Conservation (phyloP, 169 alveolate species). For the Eimeria praecox region DNA sequence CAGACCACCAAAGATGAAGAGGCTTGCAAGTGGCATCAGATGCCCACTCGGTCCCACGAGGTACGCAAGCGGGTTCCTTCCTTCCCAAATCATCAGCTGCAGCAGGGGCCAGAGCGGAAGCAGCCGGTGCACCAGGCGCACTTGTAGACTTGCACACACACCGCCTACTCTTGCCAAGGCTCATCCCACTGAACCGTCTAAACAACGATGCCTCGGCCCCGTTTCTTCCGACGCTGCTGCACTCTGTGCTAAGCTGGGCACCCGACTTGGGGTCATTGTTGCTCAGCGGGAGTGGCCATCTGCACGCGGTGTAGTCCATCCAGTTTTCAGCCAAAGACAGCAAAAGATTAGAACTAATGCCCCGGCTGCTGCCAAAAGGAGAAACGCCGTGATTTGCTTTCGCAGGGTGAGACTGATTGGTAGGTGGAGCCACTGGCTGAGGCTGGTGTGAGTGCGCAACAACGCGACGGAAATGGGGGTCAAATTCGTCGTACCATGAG, state of each 20-base stretch:
- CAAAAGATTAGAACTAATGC: neutral
- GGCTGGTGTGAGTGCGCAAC: neutral
- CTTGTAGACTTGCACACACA: neutral
- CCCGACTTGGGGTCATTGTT: conserved; percentile 60
- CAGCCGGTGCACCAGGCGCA: neutral
- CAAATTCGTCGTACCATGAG: conserved; percentile 72
- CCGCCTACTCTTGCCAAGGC: neutral
- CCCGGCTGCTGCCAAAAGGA: conserved; percentile 8
- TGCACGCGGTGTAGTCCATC: conserved; percentile 75
- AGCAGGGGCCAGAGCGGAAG: neutral
- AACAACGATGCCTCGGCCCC: conserved; percentile 17
- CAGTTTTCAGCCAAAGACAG: conserved; percentile 63
- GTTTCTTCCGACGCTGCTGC: neutral
- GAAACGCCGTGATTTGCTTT: neutral
- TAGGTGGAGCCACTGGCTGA: neutral
- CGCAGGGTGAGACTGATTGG: neutral
- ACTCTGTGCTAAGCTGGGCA: neutral
- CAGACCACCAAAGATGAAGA: neutral
- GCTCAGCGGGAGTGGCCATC: conserved; percentile 70
- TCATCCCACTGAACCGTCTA: conserved; percentile 30
- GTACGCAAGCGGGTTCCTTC: neutral
- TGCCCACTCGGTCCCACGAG: conserved; percentile 1
- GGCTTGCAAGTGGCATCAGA: neutral
- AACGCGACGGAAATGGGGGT: conserved; percentile 68
- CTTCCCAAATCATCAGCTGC: neutral